Evolutionary conservation across 2,329 filamentous ascomycete species (phyloP), one percentile per base, ranked within the genome.

Genomic region (Gliomastix tumulicola): DNA sequence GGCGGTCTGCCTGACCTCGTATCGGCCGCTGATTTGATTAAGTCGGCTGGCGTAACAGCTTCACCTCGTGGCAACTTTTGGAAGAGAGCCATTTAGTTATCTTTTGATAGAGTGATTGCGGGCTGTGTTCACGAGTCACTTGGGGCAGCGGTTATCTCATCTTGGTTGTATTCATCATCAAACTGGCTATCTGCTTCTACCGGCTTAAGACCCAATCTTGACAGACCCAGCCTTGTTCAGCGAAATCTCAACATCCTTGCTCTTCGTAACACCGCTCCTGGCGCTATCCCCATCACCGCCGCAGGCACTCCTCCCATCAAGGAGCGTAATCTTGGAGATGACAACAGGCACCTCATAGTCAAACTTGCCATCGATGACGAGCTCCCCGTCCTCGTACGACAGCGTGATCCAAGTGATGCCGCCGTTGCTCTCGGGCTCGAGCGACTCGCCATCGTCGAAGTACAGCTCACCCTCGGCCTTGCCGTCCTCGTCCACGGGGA

Each of bases 401-500:
- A 89, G 84, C 12, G 62, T 56, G 36, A 88, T 66, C 38, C 71
- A 62, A 7, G 69, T 76, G n/a, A 66, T 74, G 6, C 48, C 55
- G 9, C 37, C 37, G 20, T 40, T 33, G 18, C 18, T 21, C 10
- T 59, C 43, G 56, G 84, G 84, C 40, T 74, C 62, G 34, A 89
- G 48, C 19, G 72, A 79, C 40, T 79, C 77, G 8, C 87, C 87
- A 42, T 94, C 86, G 46, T 92, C 87, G 6, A 92, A 61, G 54
- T 89, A 92, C 39, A 92, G 63, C 35, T 68, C 65, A 1, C 87
- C 87, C 2, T 52, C 56, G 0, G 87, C 87, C 7, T 62, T 74
- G 4, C 81, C 83, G 35, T 82, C 63, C 1, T 54, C 50, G 6
- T 71, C 76, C 0, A 84, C 70, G 0, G 85, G 81, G 31, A 94